Evolutionary conservation across 148 eudicot genomes (phyloP), one percentile per base, ranked within the genome.

Genomic region (Silene latifolia): DNA sequence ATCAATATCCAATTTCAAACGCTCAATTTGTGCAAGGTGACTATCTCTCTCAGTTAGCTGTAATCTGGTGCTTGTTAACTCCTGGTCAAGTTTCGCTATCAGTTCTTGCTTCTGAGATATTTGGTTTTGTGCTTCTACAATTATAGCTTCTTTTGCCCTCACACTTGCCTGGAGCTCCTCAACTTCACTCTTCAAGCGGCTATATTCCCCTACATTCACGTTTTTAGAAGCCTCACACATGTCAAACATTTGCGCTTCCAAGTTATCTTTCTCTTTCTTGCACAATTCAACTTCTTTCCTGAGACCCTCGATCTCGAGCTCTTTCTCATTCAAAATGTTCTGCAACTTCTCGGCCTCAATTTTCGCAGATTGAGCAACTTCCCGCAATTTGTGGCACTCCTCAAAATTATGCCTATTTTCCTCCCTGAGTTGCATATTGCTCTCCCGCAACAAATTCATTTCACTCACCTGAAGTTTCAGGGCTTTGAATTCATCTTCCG

Each of bases 391-490:
- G 84, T 92, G 90, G 83, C 97, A 92, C 80, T 95, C 99, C 74
- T 92, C 94, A 76, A 92, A 89, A 82, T 92, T 92, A 73, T 88
- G 86, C 77, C 74, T 84, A 78, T 89, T 95, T 78, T 95, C 99
- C 88, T 92, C 99, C 77, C 99, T 85, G 23, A 95, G 93, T 81
- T 95, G 99, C 72, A 81, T 69, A 54, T 95, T 95, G 83, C 99
- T 95, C 76, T 95, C 99, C 58, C 99, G 91, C 39, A 95, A 93
- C 81, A 95, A 85, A 72, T 85, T 95, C 78, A 95, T 87, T 73
- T 95, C 98, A 63, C 85, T 83, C 62, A 90, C 92, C 87, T 95
- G 97, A 78, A 90, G 84, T 77, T 90, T 97, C 72, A 95, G 81
- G 32, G 97, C 87, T 77, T 89, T 92, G 72, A 92, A 92, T 72